Base-by-base conservation (phyloP, 2,329 filamentous ascomycete species). In the Chaetomium sp. region DNA sequence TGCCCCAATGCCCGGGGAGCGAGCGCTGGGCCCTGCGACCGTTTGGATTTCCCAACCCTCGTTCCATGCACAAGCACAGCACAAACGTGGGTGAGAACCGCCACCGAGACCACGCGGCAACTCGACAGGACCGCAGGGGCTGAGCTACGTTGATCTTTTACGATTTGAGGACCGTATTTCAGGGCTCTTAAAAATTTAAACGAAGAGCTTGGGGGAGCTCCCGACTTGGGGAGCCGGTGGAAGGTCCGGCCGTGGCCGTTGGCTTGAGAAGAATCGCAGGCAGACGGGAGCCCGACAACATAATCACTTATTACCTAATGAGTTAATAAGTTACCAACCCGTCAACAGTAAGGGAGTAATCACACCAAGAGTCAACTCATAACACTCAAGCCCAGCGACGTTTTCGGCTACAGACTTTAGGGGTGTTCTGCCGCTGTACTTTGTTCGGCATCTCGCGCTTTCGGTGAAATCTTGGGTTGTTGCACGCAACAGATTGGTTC, bases 391-490 rank as follows among this genome's bases (percentile, higher is more conserved):
- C 6, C 14, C 14, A 14, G 40, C 40, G 14, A 6, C 11, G 12
- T 6, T 42, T 11, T 40, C 9, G 37, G 6, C 3, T 42, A 14
- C 40, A 42, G 40, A n/a, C 11, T 42, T 27, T 27, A 27, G 19
- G 19, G 19, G 19, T 27, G 19, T 27, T 27, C 19, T 27, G 19
- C 19, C 19, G 19, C 19, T 27, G 19, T 37, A 12, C 47, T 40
- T 43, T n/a, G 27, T 19, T 34, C 33, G 36, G 37, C 44, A 33
- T 49, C 33, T 55, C 53, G 47, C 48, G 36, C 5, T 51, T 41
- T 55, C 54, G 49, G 45, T 55, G 45, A 10, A 43, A 43, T 43
- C 49, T 55, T 41, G 49, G 54, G 14, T 34, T 49, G 45, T 35
- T 4, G 34, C 44, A 46, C 19, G 6, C 7, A 45, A 33, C 19